Conservation (phyloP, 2,329 filamentous ascomycete species). For the Pseudomassariella vexata region DNA sequence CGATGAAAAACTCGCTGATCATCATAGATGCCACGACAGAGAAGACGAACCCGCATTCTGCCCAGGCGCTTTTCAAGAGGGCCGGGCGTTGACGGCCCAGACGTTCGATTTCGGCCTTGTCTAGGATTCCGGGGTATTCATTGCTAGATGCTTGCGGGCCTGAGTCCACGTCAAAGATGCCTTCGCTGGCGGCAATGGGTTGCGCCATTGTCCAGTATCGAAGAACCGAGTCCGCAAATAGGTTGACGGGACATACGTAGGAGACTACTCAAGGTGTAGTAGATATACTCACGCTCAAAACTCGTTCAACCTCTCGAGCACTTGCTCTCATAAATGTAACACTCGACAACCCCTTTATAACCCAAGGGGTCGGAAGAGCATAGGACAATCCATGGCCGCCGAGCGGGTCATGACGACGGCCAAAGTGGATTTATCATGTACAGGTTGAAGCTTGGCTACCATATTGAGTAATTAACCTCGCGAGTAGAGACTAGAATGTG, state of each 20-base stretch:
- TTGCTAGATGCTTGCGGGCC: constrained; percentile 8
- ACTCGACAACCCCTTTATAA: too few relatives aligned
- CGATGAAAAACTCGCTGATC: constrained; percentile 67
- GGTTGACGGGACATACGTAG: too few relatives aligned
- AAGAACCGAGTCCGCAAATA: too few relatives aligned
- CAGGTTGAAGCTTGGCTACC: constrained; percentile 1
- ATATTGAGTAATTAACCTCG: constrained; percentile 3
- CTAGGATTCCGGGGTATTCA: constrained; percentile 12
- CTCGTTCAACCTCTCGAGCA: too few relatives aligned
- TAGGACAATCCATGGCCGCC: too few relatives aligned
- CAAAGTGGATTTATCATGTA: not conserved
- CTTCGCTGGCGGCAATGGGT: constrained; percentile 8
- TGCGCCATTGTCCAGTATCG: constrained; percentile 7
- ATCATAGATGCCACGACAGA: constrained; percentile 54
- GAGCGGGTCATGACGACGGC: too few relatives aligned
- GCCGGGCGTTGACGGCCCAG: constrained; percentile 53
- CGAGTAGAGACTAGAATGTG: too few relatives aligned
- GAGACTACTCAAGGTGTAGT: too few relatives aligned
- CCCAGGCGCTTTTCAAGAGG: constrained; percentile 39
- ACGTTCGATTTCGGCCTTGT: constrained; percentile 39
- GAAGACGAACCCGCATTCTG: constrained; percentile 55
- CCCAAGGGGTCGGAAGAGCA: too few relatives aligned
- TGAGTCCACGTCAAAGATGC: constrained; percentile 6
- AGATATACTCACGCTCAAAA: too few relatives aligned
- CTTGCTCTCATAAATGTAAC: too few relatives aligned